Base-by-base conservation (phyloP, 495 filamentous ascomycete species). In the Aspergillus coremiiformis region DNA sequence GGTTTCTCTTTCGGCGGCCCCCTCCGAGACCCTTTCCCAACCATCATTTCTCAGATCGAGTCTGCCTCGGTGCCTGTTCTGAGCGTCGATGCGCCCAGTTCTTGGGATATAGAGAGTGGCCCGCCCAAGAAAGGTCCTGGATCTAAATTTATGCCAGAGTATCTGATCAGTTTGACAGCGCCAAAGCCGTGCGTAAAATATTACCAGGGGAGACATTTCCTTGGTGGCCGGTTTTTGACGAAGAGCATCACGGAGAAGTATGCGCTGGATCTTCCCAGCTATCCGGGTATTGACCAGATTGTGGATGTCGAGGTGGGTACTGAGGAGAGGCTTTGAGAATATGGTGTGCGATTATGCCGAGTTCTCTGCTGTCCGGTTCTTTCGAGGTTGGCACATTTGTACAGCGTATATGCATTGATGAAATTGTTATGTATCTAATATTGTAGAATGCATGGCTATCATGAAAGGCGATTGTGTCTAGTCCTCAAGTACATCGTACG, bases 1-100 rank as follows among this genome's bases (percentile, higher is more conserved):
- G 93, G 90, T 35, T 98, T 97, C 76, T 90, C 86, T 59, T 97
- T 97, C 72, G 83, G 84, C n/a, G 91, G 90, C 10, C 82, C 90
- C 44, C 82, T 98, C 29, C 85, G 93, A 5, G 90, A 94, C 54
- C 93, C 93, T 0, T 97, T 97, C 62, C 82, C 83, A 0, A 71
- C 78, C 2, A 84, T 96, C 19, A 90, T 98, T 58, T 73, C 78
- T 29, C 84, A 87, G 14, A 77, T 98, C 47, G 79, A 85, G 44
- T 75, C 80, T 12, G 82, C 85, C n/a, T 70, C 69, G 12, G 61
- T 92, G 17, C 87, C 90, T 0, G 86, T 97, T 5, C 82, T 92
- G 6, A 84, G 89, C 3, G 89, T 98, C 9, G 93, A 98, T 60
- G 90, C 89, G 12, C 93, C 93, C 4, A 91, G 86, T 32, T 90